phyloP scores from a whole-genome alignment of 2,329 filamentous ascomycete species.

The Monilinia fructicola region DNA sequence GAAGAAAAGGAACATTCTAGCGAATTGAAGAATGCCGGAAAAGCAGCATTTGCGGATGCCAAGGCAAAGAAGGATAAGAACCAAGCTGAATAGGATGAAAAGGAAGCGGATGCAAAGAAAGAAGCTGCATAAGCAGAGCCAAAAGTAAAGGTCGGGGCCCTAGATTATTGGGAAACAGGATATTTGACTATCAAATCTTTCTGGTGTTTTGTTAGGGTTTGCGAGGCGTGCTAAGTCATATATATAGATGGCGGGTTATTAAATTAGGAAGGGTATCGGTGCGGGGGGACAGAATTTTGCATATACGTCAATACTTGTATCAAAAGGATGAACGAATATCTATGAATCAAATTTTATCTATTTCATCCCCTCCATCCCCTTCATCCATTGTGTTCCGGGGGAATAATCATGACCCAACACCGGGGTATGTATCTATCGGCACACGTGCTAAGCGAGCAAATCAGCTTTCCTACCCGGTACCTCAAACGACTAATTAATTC shows the following conservation, averaged over 20 bases:
- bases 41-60: conserved; percentile 28
- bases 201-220: background rate
- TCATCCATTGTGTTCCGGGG: too few species aligned
- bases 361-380: background rate
- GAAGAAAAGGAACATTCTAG: conserved; percentile 2
- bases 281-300: background rate
- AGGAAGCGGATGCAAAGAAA: conserved; percentile 22
- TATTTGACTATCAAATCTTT: background rate
- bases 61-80: conserved; percentile 26
- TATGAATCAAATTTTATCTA: background rate
- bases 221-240: background rate
- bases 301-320: background rate
- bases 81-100: conserved; percentile 25
- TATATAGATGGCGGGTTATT: background rate
- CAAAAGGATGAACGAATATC: background rate
- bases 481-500: background rate
- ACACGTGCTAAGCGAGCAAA: background rate
- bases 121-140: background rate
- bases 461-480: background rate
- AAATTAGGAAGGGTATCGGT: background rate
- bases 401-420: background rate
- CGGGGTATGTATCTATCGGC: background rate
- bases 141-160: background rate
- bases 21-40: conserved; percentile 43
- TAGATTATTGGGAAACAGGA: background rate